These are phyloP conservation scores for Sporothrix pseudoabietina DNA, from an alignment of 2,329 filamentous ascomycete species.

Conservation along the genomic window DNA sequence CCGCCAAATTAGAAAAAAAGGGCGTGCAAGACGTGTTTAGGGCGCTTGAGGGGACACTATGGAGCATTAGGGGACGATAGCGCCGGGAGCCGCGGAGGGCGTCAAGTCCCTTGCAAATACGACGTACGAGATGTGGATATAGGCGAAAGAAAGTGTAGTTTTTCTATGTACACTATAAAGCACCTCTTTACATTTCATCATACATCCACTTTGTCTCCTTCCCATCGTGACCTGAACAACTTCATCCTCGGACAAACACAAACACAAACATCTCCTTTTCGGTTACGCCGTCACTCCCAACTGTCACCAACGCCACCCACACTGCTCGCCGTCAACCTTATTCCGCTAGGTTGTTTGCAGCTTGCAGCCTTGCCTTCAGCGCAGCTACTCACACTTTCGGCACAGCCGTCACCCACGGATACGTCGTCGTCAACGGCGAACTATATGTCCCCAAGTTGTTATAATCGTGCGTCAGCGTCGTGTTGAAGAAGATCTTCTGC, in stretches of 20 bases:
- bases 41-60: background rate
- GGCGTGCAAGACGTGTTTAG: background rate
- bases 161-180: background rate
- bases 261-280: background rate
- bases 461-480: conserved; percentile 50
- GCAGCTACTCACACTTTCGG: conserved; percentile 4
- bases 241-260: background rate
- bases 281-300: background rate
- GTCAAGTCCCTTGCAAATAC: background rate
- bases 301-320: background rate
- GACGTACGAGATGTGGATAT: background rate
- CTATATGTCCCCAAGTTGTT: conserved; percentile 49
- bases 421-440: conserved; percentile 49
- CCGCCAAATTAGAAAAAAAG: background rate
- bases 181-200: background rate
- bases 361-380: background rate
- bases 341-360: background rate
- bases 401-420: conserved; percentile 48
- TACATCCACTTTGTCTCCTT: background rate
- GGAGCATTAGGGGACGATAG: background rate
- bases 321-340: background rate
- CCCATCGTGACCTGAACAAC: background rate
- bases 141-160: background rate
- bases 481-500: conserved; percentile 51
- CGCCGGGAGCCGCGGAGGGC: conserved; percentile 5